A percentile compares a stretch with the other conserved stretches of the same genome.
These are phyloP conservation scores for Saccharomycopsis javanensis DNA, from an alignment of 805 yeast species.

Conservation along the genomic window DNA sequence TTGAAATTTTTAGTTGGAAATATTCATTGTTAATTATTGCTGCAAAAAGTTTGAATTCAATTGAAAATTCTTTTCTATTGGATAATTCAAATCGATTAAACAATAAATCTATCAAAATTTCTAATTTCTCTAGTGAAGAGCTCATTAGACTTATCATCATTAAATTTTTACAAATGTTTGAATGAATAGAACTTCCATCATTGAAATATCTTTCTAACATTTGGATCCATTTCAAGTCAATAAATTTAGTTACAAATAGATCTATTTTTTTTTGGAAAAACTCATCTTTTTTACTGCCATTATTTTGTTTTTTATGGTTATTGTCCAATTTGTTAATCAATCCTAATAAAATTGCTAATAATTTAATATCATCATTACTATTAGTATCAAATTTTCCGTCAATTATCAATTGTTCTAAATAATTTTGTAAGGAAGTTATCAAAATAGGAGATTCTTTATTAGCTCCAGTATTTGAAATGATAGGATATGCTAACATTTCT, in stretches of 20 bases:
- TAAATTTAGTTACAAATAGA: slow-evolving; percentile 46
- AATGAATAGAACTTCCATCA: slow-evolving; percentile 45
- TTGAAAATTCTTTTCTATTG: neutral
- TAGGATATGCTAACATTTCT: slow-evolving; percentile 29
- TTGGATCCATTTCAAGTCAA: slow-evolving; percentile 48
- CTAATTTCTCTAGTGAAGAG: slow-evolving; percentile 34
- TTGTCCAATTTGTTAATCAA: slow-evolving; percentile 1
- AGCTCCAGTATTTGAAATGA: slow-evolving; percentile 21
- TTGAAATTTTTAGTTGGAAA: neutral
- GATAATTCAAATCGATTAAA: neutral
- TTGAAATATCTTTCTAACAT: slow-evolving; percentile 47
- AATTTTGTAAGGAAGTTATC: slow-evolving; percentile 24
- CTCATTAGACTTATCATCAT: slow-evolving; percentile 45
- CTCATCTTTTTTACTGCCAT: neutral
- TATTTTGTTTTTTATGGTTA: neutral
- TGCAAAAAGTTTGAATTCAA: neutral
- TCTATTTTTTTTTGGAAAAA: neutral
- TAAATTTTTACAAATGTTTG: slow-evolving; percentile 36
- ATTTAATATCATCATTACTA: slow-evolving; percentile 31
- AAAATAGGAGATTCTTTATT: slow-evolving; percentile 30
- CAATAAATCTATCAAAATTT: slow-evolving; percentile 16
- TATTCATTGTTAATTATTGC: neutral
- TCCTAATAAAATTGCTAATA: slow-evolving; percentile 36
- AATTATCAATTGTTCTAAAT: slow-evolving; percentile 38
- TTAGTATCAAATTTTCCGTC: slow-evolving; percentile 36